Base-by-base conservation (phyloP, 2,329 filamentous ascomycete species). In the Neurospora sp. region DNA sequence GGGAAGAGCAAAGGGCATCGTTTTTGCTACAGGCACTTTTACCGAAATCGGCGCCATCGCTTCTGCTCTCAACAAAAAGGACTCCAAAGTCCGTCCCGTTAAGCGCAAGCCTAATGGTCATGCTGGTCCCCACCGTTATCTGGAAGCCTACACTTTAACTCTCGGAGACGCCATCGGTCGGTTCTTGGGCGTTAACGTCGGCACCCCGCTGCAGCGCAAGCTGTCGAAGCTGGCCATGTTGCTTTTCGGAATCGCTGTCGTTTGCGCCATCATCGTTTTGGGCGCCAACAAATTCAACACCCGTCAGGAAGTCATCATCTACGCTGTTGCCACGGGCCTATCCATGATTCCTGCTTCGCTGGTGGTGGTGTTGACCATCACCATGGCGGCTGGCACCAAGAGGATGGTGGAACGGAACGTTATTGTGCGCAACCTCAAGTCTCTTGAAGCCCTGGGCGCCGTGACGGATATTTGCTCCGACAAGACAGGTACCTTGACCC, bases 391-490 rank as follows among this genome's bases (percentile, higher is more conserved):
- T 28, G 86, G 85, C 13, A 85, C 84, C 17, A 86, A 85, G 75
- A 81, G 82, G 13, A 87, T 88, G 84, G 84, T 84, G 7, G 81
- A 84, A 73, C 81, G 85, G 11, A 81, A 87, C 73, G 85, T 88
- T 66, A 82, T 88, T 69, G 84, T 87, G 28, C 81, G 85, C 70
- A 89, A 89, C 74, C 84, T 91, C 76, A 84, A 87, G 10, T 86
- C 87, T 4, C 83, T 91, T 7, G 89, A 91, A 75, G 89, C 89
- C n/a, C 84, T 91, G 62, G 89, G 89, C 66, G 89, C 87, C 69
- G 88, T 91, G 17, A 91, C 88, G 71, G 87, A 90, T 73, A 89
- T 91, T 70, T 91, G 89, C 79, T 90, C 87, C 52, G 89, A 91
- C 82, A 91, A 91, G 81, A 91, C 89, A 1, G 89, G 90, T 39